Evolutionary conservation across 1,139 yeast species (phyloP).

Genomic region (Magnusiomyces sp.): DNA sequence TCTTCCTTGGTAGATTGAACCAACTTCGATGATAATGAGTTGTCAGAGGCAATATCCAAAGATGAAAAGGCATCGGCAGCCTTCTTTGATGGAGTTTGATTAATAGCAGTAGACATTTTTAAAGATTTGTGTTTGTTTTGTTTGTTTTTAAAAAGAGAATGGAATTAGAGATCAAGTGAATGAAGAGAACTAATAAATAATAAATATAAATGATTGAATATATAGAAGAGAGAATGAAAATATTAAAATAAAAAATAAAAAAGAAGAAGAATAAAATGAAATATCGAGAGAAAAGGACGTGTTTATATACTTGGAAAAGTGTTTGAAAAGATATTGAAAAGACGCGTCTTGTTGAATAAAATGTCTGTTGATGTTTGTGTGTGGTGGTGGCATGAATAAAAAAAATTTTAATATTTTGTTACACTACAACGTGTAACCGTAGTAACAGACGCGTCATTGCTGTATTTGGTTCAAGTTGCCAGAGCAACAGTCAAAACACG

Average conservation of each 20-base stretch:
- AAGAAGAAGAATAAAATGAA: background rate
- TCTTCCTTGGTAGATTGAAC: conserved; percentile 13
- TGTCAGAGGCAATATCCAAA: conserved; percentile 24
- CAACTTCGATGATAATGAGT: conserved; percentile 21
- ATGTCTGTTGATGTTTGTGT: background rate
- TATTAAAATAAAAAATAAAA: conserved; percentile 4
- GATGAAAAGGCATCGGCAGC: conserved; percentile 31
- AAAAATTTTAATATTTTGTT: background rate
- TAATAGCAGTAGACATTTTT: conserved; percentile 18
- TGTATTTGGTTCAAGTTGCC: background rate
- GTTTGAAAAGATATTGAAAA: background rate
- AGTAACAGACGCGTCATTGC: background rate
- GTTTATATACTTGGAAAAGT: background rate
- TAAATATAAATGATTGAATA: conserved; percentile 11
- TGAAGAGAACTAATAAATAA: conserved; percentile 3
- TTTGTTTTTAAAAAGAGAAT: conserved; percentile 1
- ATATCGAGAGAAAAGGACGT: background rate
- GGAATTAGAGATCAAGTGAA: background rate
- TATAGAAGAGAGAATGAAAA: conserved; percentile 1
- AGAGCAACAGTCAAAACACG: too few species aligned
- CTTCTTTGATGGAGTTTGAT: conserved; percentile 34
- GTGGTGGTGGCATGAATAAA: background rate
- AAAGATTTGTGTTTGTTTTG: conserved; percentile 3
- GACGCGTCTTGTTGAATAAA: background rate
- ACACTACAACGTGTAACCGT: background rate